Evolutionary conservation across 2,329 filamentous ascomycete genomes (phyloP).

Genomic region (Aspergillus caelatus): DNA sequence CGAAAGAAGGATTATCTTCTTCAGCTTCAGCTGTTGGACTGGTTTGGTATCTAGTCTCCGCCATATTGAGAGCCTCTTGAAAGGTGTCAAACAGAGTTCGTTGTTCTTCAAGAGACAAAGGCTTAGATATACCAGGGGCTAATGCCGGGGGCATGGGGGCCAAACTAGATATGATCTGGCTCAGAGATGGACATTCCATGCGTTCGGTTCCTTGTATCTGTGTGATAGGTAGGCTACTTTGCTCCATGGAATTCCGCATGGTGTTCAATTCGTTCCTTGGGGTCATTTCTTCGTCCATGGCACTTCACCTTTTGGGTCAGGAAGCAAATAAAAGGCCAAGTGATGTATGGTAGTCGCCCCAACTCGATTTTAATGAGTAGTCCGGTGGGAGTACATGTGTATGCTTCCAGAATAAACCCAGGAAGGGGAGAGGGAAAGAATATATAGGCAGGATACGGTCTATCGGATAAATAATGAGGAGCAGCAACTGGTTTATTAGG

Average conservation of each 20-base stretch:
- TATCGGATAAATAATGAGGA: neutral
- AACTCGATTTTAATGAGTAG: neutral
- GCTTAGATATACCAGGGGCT: conserved; percentile 19
- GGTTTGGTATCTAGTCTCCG: conserved; percentile 27
- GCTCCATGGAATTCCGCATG: neutral
- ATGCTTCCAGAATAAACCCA: neutral
- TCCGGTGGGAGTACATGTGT: neutral
- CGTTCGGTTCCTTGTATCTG: neutral
- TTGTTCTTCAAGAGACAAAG: conserved; percentile 32
- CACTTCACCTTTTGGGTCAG: neutral
- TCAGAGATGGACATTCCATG: conserved; percentile 29
- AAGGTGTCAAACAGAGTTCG: conserved; percentile 38
- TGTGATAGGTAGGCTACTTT: neutral
- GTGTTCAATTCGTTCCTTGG: neutral
- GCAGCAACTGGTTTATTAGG: neutral
- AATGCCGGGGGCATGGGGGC: conserved; percentile 24
- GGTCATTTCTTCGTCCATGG: neutral
- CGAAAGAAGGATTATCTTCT: conserved; percentile 31
- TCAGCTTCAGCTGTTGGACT: conserved; percentile 28
- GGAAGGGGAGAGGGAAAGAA: neutral
- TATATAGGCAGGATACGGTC: neutral
- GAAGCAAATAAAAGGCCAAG: neutral
- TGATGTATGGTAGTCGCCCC: neutral
- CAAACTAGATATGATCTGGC: conserved; percentile 29
- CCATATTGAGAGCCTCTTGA: conserved; percentile 31